Evolutionary conservation across 176 grass and related monocot species (phyloP).

Genomic region (Dendrocalamus sinicus): DNA sequence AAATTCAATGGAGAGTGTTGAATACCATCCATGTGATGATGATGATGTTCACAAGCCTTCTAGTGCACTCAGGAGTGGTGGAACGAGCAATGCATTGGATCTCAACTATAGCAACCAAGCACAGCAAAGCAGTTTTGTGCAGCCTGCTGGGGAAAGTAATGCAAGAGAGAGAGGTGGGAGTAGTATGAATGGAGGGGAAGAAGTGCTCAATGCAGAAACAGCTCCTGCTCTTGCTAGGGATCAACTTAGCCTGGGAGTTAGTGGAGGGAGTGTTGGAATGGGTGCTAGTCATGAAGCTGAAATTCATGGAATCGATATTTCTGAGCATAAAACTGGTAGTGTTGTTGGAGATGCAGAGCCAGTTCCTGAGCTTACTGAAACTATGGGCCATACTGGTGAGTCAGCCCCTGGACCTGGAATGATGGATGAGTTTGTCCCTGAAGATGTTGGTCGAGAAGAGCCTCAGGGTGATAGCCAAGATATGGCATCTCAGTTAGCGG

Average conservation of each 20-base stretch:
- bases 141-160: conserved; percentile 81
- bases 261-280: conserved; percentile 97
- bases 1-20: conserved; percentile 97
- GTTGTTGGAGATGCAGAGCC: conserved; percentile 89
- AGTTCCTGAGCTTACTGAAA: conserved; percentile 80
- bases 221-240: conserved; percentile 70
- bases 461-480: conserved; percentile 93
- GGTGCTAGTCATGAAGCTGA: conserved; percentile 97
- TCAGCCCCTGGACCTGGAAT: conserved; percentile 84
- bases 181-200: conserved; percentile 95
- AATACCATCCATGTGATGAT: conserved; percentile 82
- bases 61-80: conserved; percentile 68
- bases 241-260: conserved; percentile 90
- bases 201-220: conserved; percentile 90
- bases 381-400: conserved; percentile 87
- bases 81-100: conserved; percentile 75
- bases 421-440: conserved; percentile 84
- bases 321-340: conserved; percentile 81
- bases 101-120: conserved; percentile 95
- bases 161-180: conserved; percentile 90
- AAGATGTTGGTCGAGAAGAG: conserved; percentile 61
- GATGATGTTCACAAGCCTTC: conserved; percentile 83
- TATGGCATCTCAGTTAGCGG: conserved; percentile 79
- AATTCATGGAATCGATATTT: conserved; percentile 91
- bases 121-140: conserved; percentile 80